A percentile compares a stretch with the other conserved stretches of the same genome.
Conservation (phyloP, 2,329 filamentous ascomycete species). For the Esteya vermicola region DNA sequence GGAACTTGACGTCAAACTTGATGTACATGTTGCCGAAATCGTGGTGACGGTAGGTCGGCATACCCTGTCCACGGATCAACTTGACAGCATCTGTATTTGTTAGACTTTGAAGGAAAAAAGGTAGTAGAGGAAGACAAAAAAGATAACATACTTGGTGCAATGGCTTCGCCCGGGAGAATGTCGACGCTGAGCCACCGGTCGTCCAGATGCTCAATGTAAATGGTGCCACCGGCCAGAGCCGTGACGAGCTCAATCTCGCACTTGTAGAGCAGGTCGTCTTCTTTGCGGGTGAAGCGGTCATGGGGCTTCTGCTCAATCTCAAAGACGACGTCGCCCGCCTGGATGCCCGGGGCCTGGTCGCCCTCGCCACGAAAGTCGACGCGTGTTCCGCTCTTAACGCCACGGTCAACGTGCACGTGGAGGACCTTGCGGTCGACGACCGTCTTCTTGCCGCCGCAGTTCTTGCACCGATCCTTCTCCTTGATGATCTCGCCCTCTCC, state of each 20-base stretch:
- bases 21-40: slow-evolving; percentile 94
- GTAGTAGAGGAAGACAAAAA: slow-evolving; percentile 1
- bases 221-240: slow-evolving; percentile 77
- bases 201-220: slow-evolving; percentile 92
- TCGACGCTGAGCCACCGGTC: slow-evolving; percentile 93
- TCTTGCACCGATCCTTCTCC: slow-evolving; percentile 96
- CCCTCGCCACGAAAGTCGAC: slow-evolving; percentile 95
- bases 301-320: slow-evolving; percentile 99
- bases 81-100: slow-evolving; percentile 61
- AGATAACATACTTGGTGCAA: slow-evolving; percentile 62
- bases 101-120: neutral
- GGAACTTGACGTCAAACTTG: slow-evolving; percentile 96
- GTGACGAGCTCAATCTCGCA: slow-evolving; percentile 93
- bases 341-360: slow-evolving; percentile 84
- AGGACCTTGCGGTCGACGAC: slow-evolving; percentile 94
- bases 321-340: slow-evolving; percentile 93
- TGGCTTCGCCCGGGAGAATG: slow-evolving; percentile 87
- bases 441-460: slow-evolving; percentile 94
- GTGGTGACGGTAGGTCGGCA: slow-evolving; percentile 93
- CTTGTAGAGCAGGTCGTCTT: slow-evolving; percentile 90
- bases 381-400: slow-evolving; percentile 86
- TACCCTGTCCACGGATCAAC: slow-evolving; percentile 90
- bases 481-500: slow-evolving; percentile 94
- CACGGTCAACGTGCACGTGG: slow-evolving; percentile 92
- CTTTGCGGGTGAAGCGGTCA: slow-evolving; percentile 82